Base-by-base conservation (phyloP, 192 early-diverging fungal species). In the Coemansia sp. region DNA sequence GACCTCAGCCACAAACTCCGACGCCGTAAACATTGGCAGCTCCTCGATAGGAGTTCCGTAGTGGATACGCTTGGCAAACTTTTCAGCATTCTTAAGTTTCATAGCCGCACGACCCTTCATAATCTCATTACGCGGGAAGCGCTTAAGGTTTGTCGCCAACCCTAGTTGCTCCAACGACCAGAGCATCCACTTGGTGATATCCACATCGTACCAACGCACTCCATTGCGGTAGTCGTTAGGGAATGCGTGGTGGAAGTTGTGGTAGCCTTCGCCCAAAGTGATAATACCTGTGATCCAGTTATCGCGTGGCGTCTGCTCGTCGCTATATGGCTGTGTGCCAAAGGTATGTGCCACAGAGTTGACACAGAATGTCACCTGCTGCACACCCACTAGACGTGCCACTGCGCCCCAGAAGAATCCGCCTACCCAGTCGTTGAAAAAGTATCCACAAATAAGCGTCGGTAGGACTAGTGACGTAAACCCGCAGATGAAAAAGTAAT, bases 171-270 rank as follows among this genome's bases (percentile, higher is more conserved):
- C 84, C 64, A 80, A 74, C 40, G 79, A 3, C 36, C 75, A 81
- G 58, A 95, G 92, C 22, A 95, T 63, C 93, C 93, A 95, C 81
- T 94, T 95, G 72, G 92, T 93, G 22, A 92, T 91, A 63, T 94
- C 92, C 66, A 91, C 93, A 74, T 94, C 90, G 65, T 87, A 89
- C 68, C 87, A 88, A 47, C 74, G 71, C 70, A 93, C 92, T 27
- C 91, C 93, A 64, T 94, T 94, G 62, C 93, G 89, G 81, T 93
- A 94, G 80, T 94, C 93, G 69, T 90, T 87, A 47, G 93, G 93
- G 83, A 93, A 94, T 73, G 93, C 87, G 78, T 94, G 93, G 71
- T 94, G 93, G 84, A 91, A 92, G 81, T 94, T 94, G 86, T 94
- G 93, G 78, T 93, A 92, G 12, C 92, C 92, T 70, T 94, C 92